Evolutionary conservation across 306 rosid genomes (phyloP).

Genomic region (Carpinus fangiana): DNA sequence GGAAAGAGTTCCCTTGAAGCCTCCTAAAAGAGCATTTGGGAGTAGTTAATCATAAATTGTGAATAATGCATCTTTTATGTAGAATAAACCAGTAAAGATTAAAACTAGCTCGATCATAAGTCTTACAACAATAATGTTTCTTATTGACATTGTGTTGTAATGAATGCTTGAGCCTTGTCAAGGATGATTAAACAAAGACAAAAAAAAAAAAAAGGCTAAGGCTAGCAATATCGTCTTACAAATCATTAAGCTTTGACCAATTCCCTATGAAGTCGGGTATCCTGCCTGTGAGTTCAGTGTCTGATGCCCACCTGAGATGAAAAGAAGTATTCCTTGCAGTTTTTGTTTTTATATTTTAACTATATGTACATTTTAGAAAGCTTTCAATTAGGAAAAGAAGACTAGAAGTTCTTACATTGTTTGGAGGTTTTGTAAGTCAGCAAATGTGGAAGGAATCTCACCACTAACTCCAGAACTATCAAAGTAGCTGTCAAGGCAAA

Average conservation of each 20-base stretch:
- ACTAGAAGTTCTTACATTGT: slow-evolving; percentile 52
- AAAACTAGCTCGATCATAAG: neutral
- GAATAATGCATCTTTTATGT: neutral
- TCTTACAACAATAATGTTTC: neutral
- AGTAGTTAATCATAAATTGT: neutral
- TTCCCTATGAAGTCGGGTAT: slow-evolving; percentile 79
- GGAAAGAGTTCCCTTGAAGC: slow-evolving; percentile 80
- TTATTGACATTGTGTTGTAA: neutral
- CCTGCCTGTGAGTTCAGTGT: slow-evolving; percentile 53
- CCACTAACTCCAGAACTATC: slow-evolving; percentile 82
- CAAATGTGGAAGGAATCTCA: slow-evolving; percentile 72
- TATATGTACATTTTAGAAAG: neutral
- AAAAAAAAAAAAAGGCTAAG: too few species aligned
- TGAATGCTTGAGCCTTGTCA: neutral
- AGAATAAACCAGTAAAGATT: neutral
- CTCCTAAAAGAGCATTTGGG: slow-evolving; percentile 48
- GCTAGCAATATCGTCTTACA: slow-evolving; percentile 51
- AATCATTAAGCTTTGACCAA: slow-evolving; percentile 52
- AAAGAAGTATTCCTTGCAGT: slow-evolving; percentile 2
- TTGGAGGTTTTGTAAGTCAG: slow-evolving; percentile 44
- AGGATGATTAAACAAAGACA: neutral
- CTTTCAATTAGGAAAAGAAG: neutral
- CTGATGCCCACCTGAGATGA: slow-evolving; percentile 72
- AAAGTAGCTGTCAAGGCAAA: slow-evolving; percentile 52
- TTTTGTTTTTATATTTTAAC: neutral